These are phyloP conservation scores for Vigna angularis DNA, from an alignment of 306 rosid genomes.

Conservation along the genomic window DNA sequence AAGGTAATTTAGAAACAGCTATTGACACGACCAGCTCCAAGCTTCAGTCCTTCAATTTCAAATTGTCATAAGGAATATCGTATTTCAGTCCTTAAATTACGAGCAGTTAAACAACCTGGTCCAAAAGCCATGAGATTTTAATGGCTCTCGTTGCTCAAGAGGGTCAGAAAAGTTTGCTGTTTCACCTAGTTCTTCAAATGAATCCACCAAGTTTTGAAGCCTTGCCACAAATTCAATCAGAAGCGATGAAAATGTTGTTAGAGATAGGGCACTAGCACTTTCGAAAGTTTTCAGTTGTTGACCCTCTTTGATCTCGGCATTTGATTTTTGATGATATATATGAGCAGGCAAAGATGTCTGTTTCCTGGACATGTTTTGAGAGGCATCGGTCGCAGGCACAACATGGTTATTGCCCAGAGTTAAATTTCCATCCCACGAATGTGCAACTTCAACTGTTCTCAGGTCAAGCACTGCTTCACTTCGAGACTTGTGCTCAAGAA, in stretches of 20 bases:
- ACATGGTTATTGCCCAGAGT: conserved; percentile 34
- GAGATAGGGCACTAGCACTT: conserved; percentile 80
- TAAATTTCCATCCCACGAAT: conserved; percentile 49
- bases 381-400: conserved; percentile 38
- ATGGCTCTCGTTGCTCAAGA: conserved; percentile 48
- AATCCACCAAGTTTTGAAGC: conserved; percentile 82
- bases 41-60: too few relatives aligned
- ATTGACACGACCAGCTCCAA: too few relatives aligned
- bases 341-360: conserved; percentile 69
- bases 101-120: conserved; percentile 53
- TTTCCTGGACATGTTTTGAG: conserved; percentile 55
- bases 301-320: conserved; percentile 42
- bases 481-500: conserved; percentile 67
- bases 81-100: conserved; percentile 32
- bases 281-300: conserved; percentile 73
- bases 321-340: conserved; percentile 47
- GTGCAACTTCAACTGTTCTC: conserved; percentile 52
- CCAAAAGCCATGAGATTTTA: conserved; percentile 56
- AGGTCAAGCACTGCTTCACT: conserved; percentile 90
- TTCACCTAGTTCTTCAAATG: conserved; percentile 76
- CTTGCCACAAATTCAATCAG: conserved; percentile 94
- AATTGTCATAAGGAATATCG: not conserved
- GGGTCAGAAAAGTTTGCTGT: conserved; percentile 78
- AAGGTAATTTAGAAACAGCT: conserved; percentile 1
- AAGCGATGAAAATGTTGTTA: conserved; percentile 85